Evolutionary conservation across 176 grass and related monocot species (phyloP).

Genomic region (Phoenix dactylifera): DNA sequence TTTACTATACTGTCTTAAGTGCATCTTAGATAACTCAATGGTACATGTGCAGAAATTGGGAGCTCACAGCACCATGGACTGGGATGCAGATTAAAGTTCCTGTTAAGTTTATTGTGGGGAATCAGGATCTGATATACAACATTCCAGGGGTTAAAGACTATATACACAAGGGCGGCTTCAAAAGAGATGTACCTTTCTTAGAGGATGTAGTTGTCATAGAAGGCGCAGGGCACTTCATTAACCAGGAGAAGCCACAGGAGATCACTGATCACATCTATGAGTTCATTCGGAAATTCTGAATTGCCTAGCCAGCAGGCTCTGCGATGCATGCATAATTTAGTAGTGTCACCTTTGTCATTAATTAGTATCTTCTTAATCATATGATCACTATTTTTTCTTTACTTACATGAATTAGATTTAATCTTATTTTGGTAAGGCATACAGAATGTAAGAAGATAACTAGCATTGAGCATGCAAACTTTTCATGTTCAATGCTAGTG

Average conservation of each 20-base stretch:
- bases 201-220: conserved; percentile 24
- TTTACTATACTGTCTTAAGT: too few relatives aligned
- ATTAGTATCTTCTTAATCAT: too few relatives aligned
- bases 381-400: too few relatives aligned
- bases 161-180: conserved; percentile 32
- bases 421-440: too few relatives aligned
- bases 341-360: too few relatives aligned
- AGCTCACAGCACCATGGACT: conserved; percentile 34
- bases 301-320: too few relatives aligned
- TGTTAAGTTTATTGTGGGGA: conserved; percentile 33
- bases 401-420: too few relatives aligned
- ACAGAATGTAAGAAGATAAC: too few relatives aligned
- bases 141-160: conserved; percentile 38
- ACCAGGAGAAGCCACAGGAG: conserved; percentile 36
- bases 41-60: conserved; percentile 30
- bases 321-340: too few relatives aligned
- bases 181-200: conserved; percentile 33
- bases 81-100: conserved; percentile 28
- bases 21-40: too few relatives aligned
- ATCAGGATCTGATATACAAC: conserved; percentile 33
- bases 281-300: conserved; percentile 27
- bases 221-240: conserved; percentile 48
- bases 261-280: conserved; percentile 26
- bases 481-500: too few relatives aligned
- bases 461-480: too few relatives aligned